Evolutionary conservation across 2,329 filamentous ascomycete species (phyloP), one percentile per base, ranked within the genome.

Genomic region (Chaetothyriales sp.): DNA sequence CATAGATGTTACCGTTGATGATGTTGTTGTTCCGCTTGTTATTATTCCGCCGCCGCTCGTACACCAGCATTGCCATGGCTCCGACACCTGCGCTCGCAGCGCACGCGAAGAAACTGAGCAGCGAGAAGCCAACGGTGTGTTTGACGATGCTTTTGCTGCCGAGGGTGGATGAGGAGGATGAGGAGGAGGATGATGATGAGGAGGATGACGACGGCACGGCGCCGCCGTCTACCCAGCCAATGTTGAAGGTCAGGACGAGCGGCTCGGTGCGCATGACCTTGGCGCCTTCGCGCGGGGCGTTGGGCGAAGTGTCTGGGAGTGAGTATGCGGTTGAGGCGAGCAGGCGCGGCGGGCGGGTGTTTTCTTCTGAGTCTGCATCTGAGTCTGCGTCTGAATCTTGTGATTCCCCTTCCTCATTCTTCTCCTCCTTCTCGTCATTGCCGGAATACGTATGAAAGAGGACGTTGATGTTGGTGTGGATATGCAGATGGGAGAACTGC

Each of bases 281-380:
- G 0, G 72, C 71, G 3, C 70, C 74, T 70, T 68, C 74, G 47
- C 62, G 73, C 47, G 66, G 70, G 45, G 70, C 68, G 57, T 70
- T 72, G 2, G 70, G 60, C 49, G 75, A 45, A 69, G 62, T 65
- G 72, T 61, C 73, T 61, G 54, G 72, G 2, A 89, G 83, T 57
- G 80, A 86, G 68, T 98, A 96, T 5, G 89, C 90, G 2, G 86
- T 81, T 19, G 82, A 89, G 15, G 86, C 89, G 62, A 95, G 86
- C 43, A 95, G 77, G 18, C 89, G 87, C 26, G 89, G 89, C 18
- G 79, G 69, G n/a, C n/a, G 66, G 59, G 3, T 5, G 28, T 12
- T 32, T 60, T 61, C 10, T 57, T 59, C 26, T 57, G 60, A 12
- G 26, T 59, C n/a, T n/a, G n/a, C n/a, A n/a, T n/a, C n/a, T n/a